Evolutionary conservation across 106 monocot species (phyloP), one percentile per base, ranked within the genome.

Genomic region (Narthecium ossifragum): DNA sequence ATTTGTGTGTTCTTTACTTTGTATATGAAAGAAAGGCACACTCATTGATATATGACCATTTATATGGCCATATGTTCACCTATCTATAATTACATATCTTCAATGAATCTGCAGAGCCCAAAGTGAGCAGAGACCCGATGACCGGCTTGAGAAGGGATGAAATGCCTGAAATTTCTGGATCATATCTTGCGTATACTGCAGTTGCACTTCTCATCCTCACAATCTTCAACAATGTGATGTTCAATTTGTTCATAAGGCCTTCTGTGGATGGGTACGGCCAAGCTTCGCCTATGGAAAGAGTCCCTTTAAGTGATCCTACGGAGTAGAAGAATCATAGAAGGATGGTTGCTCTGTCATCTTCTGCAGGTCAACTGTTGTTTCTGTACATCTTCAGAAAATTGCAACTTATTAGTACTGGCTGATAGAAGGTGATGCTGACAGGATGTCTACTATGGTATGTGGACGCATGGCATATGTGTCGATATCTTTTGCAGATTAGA

Each of bases 141-240:
- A 77, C 64, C 1, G 57, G 63, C 9, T 53, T 62, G 72, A 43
- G 50, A 17, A 69, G 20, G 18, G 60, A 74, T 32, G 89, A 85
- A 39, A 32, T 71, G 59, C 84, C 84, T 10, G 73, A 81, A 61
- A 57, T 90, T 8, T 84, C 85, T 39, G 65, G 53, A 34, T 75
- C 85, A 8, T 85, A 65, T 36, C 50, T 85, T 31, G 58, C 71
- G 14, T 81, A 75, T 59, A 45, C 78, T 33, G 75, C 77, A 8
- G 61, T 74, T 46, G 77, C 77, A 1, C 74, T 89, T 15, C 49
- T 89, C 4, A 7, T 78, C 11, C 65, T 90, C 51, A 90, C 89
- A 0, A 61, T 90, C n/a, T 41, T 90, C 34, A 81, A 77, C 72
- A 90, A 85, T 57, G 50, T 81, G 23, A 20, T 90, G 10, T 90